Conservation (phyloP, 805 yeast species). For the Teunomyces barrocoloradensis region DNA sequence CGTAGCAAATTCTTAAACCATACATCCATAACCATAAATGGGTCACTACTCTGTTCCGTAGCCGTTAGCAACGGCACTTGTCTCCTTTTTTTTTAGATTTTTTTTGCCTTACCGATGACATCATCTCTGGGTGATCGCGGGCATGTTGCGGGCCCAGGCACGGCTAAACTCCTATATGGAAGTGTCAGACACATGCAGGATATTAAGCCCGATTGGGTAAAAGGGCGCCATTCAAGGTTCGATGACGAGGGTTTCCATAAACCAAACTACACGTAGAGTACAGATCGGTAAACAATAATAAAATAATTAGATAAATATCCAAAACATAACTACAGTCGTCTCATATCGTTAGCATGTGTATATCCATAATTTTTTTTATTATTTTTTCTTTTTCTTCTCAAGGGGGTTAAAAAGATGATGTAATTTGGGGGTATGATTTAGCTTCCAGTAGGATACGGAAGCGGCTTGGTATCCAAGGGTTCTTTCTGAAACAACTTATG, state of each 20-base stretch:
- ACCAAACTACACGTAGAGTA: too few species aligned
- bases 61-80: background rate
- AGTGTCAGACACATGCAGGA: background rate
- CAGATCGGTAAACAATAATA: background rate
- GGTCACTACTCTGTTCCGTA: background rate
- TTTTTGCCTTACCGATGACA: background rate
- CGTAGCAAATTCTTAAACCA: background rate
- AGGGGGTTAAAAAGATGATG: too few species aligned
- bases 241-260: too few species aligned
- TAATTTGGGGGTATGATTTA: constrained; percentile 1
- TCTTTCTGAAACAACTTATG: constrained; percentile 8
- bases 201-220: background rate
- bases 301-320: background rate
- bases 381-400: background rate
- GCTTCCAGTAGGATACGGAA: constrained; percentile 3
- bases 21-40: background rate
- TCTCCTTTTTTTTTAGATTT: background rate
- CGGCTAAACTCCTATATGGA: background rate
- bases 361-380: background rate
- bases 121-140: background rate
- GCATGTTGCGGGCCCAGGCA: background rate
- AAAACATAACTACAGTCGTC: background rate
- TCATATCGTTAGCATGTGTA: background rate
- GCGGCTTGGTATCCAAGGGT: constrained; percentile 4
- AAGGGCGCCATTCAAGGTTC: background rate